Evolutionary conservation across 1,139 yeast genomes (phyloP), one percentile per base, ranked within the genome.

Genomic region (Geotrichum candidum): DNA sequence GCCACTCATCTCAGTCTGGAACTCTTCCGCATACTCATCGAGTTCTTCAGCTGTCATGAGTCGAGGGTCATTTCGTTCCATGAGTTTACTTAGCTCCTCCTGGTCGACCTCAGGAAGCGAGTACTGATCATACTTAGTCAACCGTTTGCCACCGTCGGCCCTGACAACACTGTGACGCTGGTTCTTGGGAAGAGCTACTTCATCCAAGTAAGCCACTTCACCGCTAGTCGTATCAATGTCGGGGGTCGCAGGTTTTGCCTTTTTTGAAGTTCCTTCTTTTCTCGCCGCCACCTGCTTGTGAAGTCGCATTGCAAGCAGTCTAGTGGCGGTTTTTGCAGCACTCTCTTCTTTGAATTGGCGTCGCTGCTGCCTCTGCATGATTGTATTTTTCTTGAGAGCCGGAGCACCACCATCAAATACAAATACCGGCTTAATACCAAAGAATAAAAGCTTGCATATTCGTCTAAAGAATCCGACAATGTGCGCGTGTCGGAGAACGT

Each of bases 401-500:
- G 99, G 99, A 0, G 96, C 46, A 0, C 96, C 97, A 25, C 99
- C 99, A 76, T 95, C 99, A 77, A 95, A 95, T 0, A 95, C 96
- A 79, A 95, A 95, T 13, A 95, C 88, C 0, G 99, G 99, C 62
- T 80, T 81, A 41, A 95, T 90, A 0, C 98, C 99, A 76, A 86
- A 90, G 73, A 85, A 95, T 23, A 95, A 74, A 63, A 95, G 76
- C 70, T 95, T 95, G 76, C 99, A 92, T 15, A 95, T 91, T 63
- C 99, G 80, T 66, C 98, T 78, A 73, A 94, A 94, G 72, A 95
- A 95, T 11, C 99, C 99, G n/a, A 46, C 58, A 9, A 22, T 27
- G 73, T 95, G 99, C 0, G 97, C 87, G 65, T 85, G 88, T 51
- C 82, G 82, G 65, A 94, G 74, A 0, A 90, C 84, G 65, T 88